phyloP scores from a whole-genome alignment of 441 rosid species.

The Pelargonium myrrhifolium region DNA sequence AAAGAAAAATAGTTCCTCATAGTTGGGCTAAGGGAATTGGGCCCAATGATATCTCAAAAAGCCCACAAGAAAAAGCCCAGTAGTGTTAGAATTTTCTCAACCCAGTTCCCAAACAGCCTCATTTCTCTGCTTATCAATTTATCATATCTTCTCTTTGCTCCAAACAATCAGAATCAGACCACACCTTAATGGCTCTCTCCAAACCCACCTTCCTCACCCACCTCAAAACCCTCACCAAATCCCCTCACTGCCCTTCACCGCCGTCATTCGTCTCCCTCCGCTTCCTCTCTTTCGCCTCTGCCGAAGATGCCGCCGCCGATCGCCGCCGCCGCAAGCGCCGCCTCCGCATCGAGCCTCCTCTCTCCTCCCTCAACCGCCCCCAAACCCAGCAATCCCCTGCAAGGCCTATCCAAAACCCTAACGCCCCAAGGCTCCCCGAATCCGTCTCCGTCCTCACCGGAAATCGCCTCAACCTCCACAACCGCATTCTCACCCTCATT shows the following conservation, averaged over 20 bases:
- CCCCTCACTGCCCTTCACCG: slow-evolving; percentile 8
- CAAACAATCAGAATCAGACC: slow-evolving; percentile 2
- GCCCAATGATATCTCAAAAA: no score
- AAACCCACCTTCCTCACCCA: slow-evolving; percentile 11
- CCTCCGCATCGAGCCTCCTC: slow-evolving; percentile 86
- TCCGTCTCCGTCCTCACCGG: slow-evolving; percentile 5
- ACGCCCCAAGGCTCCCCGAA: slow-evolving; percentile 48
- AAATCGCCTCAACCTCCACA: slow-evolving; percentile 68
- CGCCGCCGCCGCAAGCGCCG: slow-evolving; percentile 90
- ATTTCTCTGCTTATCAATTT: no score
- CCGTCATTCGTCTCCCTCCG: slow-evolving; percentile 22
- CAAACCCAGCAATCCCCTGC: slow-evolving; percentile 26
- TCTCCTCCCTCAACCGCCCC: slow-evolving; percentile 51
- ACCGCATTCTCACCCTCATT: slow-evolving; percentile 55
- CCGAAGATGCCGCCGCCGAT: slow-evolving; percentile 93
- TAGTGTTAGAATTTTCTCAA: slow-evolving; percentile 12
- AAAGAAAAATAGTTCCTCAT: no score
- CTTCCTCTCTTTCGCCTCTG: slow-evolving; percentile 62
- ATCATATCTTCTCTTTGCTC: neutral
- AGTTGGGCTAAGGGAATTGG: slow-evolving; percentile 12
- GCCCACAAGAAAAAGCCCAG: no score
- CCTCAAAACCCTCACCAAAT: slow-evolving; percentile 5
- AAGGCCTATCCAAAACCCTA: slow-evolving; percentile 64
- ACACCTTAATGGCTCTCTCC: slow-evolving; percentile 10
- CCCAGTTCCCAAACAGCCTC: slow-evolving; percentile 6